Conservation (phyloP, 2,329 filamentous ascomycete species). For the Fusarium virguliforme region DNA sequence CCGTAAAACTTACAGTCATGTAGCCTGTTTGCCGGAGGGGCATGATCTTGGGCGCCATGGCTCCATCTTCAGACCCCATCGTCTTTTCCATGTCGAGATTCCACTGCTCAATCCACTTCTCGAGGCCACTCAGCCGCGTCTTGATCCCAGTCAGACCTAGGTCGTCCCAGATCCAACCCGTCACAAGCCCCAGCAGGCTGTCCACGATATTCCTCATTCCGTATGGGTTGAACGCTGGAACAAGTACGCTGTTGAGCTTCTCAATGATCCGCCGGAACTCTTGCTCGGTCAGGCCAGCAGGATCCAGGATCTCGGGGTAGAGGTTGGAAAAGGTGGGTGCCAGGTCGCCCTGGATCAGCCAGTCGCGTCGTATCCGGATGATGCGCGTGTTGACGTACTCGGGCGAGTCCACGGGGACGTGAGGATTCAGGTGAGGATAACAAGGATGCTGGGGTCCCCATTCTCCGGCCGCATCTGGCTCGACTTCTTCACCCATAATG, state of each 20-base stretch:
- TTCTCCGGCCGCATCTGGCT: slow-evolving; percentile 79
- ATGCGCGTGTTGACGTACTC: slow-evolving; percentile 87
- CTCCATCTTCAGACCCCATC: slow-evolving; percentile 66
- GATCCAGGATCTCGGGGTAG: slow-evolving; percentile 96
- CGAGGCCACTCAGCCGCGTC: slow-evolving; percentile 77
- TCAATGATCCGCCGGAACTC: slow-evolving; percentile 89
- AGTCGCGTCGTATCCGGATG: slow-evolving; percentile 92
- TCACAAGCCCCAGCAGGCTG: slow-evolving; percentile 82
- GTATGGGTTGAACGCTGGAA: slow-evolving; percentile 86
- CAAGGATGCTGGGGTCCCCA: slow-evolving; percentile 97
- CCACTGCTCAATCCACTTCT: slow-evolving; percentile 89
- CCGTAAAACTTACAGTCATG: slow-evolving; percentile 75
- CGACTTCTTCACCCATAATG: slow-evolving; percentile 76
- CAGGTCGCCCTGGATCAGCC: slow-evolving; percentile 89
- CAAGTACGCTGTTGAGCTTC: slow-evolving; percentile 83
- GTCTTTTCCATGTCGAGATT: slow-evolving; percentile 79
- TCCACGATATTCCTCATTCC: slow-evolving; percentile 85
- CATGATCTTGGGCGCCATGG: slow-evolving; percentile 79
- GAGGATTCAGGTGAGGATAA: slow-evolving; percentile 92
- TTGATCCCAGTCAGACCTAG: slow-evolving; percentile 85
- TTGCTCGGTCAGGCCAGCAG: slow-evolving; percentile 83
- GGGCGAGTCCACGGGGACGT: slow-evolving; percentile 83
- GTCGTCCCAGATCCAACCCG: slow-evolving; percentile 97
- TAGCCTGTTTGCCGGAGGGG: slow-evolving; percentile 88
- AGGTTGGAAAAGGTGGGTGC: slow-evolving; percentile 95